Percentiles rank a stretch among this genome's conserved stretches.
Conservation (phyloP, 1,284 basidiomycete genomes). For the Vanrija sp. region DNA sequence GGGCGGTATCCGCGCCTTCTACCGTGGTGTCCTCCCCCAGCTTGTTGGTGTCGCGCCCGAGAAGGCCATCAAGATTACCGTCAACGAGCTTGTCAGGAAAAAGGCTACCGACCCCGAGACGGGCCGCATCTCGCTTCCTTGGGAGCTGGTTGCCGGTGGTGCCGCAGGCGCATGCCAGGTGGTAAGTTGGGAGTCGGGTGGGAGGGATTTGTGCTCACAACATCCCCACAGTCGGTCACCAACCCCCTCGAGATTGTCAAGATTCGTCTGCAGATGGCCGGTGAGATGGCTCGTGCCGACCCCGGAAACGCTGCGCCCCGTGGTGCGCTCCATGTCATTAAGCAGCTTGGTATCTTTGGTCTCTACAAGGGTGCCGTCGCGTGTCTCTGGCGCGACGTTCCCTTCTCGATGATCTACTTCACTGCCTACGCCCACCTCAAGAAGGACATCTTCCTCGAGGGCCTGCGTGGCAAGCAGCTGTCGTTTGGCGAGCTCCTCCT, state of each 20-base stretch:
- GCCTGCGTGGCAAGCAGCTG: slow-evolving; percentile 89
- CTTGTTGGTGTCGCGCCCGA: slow-evolving; percentile 96
- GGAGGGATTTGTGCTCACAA: neutral
- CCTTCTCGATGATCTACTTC: slow-evolving; percentile 64
- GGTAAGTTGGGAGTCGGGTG: slow-evolving; percentile 55
- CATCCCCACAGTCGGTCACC: slow-evolving; percentile 68
- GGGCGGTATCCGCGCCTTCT: slow-evolving; percentile 85
- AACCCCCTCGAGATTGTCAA: slow-evolving; percentile 84
- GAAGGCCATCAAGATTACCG: slow-evolving; percentile 69
- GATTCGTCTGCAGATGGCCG: slow-evolving; percentile 87
- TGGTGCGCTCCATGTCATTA: slow-evolving; percentile 88
- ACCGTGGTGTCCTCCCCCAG: slow-evolving; percentile 92
- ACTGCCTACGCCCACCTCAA: slow-evolving; percentile 51
- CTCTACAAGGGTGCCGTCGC: slow-evolving; percentile 65
- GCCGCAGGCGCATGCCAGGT: slow-evolving; percentile 96
- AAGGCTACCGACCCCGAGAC: slow-evolving; percentile 88
- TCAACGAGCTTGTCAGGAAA: slow-evolving; percentile 87
- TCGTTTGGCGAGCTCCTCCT: slow-evolving; percentile 85
- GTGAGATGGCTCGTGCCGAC: slow-evolving; percentile 74
- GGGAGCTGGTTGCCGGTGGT: slow-evolving; percentile 91
- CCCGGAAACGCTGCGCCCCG: slow-evolving; percentile 70
- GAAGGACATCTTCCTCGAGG: slow-evolving; percentile 91
- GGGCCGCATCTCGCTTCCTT: slow-evolving; percentile 77
- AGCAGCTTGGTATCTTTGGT: slow-evolving; percentile 85
- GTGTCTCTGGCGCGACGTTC: slow-evolving; percentile 64